Evolutionary conservation across 2,329 filamentous ascomycete genomes (phyloP).

Genomic region (Penicillium fuscoglaucum): DNA sequence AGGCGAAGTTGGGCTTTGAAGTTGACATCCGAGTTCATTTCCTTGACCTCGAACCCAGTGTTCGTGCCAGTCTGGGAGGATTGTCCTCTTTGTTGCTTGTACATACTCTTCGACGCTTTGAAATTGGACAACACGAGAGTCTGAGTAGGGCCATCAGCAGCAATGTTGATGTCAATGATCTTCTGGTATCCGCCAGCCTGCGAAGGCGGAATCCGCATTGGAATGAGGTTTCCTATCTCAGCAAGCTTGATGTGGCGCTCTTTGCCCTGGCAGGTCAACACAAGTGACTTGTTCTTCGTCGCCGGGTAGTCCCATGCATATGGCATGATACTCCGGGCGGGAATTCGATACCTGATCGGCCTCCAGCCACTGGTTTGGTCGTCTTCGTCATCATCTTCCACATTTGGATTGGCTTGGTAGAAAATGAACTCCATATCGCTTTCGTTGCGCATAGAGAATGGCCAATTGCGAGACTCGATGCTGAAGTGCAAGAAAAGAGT

Average conservation of each 20-base stretch:
- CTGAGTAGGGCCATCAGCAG: constrained; percentile 92
- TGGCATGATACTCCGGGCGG: constrained; percentile 95
- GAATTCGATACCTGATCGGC: constrained; percentile 86
- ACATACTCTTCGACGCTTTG: constrained; percentile 88
- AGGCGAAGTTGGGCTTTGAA: constrained; percentile 88
- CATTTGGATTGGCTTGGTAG: constrained; percentile 88
- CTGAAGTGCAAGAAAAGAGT: constrained; percentile 92
- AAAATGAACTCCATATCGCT: constrained; percentile 97
- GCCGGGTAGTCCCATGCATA: constrained; percentile 99
- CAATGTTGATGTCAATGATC: constrained; percentile 95
- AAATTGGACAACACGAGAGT: constrained; percentile 93
- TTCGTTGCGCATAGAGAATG: constrained; percentile 97
- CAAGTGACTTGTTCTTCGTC: constrained; percentile 91
- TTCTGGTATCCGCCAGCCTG: constrained; percentile 67
- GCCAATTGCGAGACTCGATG: constrained; percentile 92
- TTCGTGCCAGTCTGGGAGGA: constrained; percentile 60
- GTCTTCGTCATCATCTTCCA: constrained; percentile 87
- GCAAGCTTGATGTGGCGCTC: constrained; percentile 92
- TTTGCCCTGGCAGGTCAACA: constrained; percentile 74
- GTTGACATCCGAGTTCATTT: constrained; percentile 80
- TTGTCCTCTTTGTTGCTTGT: constrained; percentile 63
- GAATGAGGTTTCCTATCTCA: constrained; percentile 93
- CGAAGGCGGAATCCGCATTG: constrained; percentile 79
- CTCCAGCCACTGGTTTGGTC: constrained; percentile 82
- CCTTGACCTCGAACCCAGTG: constrained; percentile 88